Evolutionary conservation across 805 yeast genomes (phyloP).

Genomic region (Priceomyces fermenticarens): DNA sequence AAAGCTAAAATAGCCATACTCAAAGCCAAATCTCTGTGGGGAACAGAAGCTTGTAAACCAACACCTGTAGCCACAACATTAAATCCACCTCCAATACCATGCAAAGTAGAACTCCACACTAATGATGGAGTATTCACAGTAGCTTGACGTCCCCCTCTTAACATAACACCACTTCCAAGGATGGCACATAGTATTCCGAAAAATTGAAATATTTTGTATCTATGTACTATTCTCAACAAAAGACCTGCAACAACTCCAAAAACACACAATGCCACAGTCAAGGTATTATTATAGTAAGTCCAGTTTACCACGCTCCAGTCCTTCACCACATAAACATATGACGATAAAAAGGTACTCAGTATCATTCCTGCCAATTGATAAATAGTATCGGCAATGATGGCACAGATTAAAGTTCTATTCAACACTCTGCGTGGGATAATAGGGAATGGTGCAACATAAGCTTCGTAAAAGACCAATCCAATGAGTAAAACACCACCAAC

Average conservation of each 20-base stretch:
- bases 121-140: conserved; percentile 24
- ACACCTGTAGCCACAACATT: conserved; percentile 33
- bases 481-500: conserved; percentile 37
- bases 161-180: not conserved
- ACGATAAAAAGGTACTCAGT: conserved; percentile 27
- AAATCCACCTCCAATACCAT: conserved; percentile 41
- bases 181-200: conserved; percentile 18
- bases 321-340: conserved; percentile 28
- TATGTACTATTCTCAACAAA: conserved; percentile 28
- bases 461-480: conserved; percentile 32
- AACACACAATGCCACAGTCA: conserved; percentile 33
- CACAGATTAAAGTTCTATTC: conserved; percentile 35
- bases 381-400: conserved; percentile 30
- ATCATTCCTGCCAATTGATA: conserved; percentile 27
- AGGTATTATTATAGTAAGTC: conserved; percentile 36
- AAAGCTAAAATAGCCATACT: conserved; percentile 33
- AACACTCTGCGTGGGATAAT: conserved; percentile 31
- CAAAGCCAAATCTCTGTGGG: conserved; percentile 40
- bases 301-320: conserved; percentile 29
- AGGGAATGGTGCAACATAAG: conserved; percentile 32
- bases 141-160: conserved; percentile 9
- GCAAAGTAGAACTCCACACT: conserved; percentile 31
- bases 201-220: conserved; percentile 34
- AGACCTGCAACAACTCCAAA: conserved; percentile 37
- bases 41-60: conserved; percentile 40